Evolutionary conservation across 306 rosid genomes (phyloP).

Genomic region (Rosa multiflora): DNA sequence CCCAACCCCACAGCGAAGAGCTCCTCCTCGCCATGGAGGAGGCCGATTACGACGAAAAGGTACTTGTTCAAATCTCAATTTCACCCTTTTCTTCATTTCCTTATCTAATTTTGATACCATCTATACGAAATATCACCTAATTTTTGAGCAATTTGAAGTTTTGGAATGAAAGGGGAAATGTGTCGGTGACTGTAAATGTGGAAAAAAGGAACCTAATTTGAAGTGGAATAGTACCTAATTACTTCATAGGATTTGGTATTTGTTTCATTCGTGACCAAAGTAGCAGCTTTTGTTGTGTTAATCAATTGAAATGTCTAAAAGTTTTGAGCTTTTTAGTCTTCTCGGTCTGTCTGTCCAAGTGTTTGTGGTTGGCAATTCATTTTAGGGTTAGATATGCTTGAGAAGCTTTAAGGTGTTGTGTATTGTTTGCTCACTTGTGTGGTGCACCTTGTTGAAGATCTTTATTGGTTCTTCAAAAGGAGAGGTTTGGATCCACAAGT

Average conservation of each 20-base stretch:
- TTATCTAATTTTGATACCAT: background rate
- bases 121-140: background rate
- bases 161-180: background rate
- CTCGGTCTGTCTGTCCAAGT: background rate
- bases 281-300: background rate
- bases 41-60: slow-evolving; percentile 88
- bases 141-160: background rate
- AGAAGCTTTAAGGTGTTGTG: background rate
- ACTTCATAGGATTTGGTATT: background rate
- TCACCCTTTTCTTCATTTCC: background rate
- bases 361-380: background rate
- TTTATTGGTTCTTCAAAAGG: background rate
- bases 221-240: background rate
- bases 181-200: background rate
- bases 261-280: background rate
- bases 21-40: slow-evolving; percentile 91
- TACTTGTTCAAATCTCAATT: slow-evolving; percentile 7
- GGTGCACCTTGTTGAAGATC: background rate
- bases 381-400: background rate
- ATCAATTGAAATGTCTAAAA: background rate
- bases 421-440: background rate
- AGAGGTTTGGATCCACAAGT: background rate
- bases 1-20: slow-evolving; percentile 87
- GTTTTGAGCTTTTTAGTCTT: slow-evolving; percentile 2
- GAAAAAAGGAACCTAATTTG: slow-evolving; percentile 11